These are phyloP conservation scores for Harringtonia aguacate DNA, from an alignment of 2,329 filamentous ascomycete genomes.

Conservation along the genomic window DNA sequence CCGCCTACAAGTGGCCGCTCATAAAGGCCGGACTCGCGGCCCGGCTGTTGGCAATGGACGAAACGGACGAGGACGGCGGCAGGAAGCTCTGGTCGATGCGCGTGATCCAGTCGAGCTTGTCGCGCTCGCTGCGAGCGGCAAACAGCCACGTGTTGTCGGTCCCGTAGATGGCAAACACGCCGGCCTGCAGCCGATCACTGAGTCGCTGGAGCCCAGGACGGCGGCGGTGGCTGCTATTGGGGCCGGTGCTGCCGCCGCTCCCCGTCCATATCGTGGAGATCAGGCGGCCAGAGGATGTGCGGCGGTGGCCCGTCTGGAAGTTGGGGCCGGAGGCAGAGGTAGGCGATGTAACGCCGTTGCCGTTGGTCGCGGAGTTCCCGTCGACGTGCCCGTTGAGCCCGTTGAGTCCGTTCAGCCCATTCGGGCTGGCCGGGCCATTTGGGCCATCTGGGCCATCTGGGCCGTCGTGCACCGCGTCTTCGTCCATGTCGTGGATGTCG, in stretches of 20 bases:
- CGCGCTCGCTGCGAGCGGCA: conserved; percentile 74
- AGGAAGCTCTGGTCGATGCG: conserved; percentile 73
- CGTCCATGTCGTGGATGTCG: conserved; percentile 5
- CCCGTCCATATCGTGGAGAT: conserved; percentile 47
- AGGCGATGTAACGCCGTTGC: background rate
- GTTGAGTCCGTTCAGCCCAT: background rate
- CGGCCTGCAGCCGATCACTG: conserved; percentile 50
- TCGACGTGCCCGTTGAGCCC: background rate
- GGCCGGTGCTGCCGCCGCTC: conserved; percentile 19
- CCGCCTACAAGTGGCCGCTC: no score
- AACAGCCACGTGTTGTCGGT: conserved; percentile 94
- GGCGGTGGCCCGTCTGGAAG: conserved; percentile 35
- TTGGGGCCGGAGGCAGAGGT: no score
- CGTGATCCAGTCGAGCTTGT: conserved; percentile 96
- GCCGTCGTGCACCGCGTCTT: background rate
- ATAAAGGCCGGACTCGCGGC: conserved; percentile 22
- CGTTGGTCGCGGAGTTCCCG: conserved; percentile 7
- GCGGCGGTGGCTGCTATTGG: conserved; percentile 15
- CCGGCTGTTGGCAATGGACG: conserved; percentile 31
- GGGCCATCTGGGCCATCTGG: background rate
- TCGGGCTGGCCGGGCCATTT: conserved; percentile 13
- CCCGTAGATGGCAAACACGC: conserved; percentile 90
- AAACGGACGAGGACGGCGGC: conserved; percentile 13
- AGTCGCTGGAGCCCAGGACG: conserved; percentile 41
- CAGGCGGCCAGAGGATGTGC: conserved; percentile 36